Evolutionary conservation across 139 green algal genomes (phyloP).

Genomic region (Chlorella vulgaris): DNA sequence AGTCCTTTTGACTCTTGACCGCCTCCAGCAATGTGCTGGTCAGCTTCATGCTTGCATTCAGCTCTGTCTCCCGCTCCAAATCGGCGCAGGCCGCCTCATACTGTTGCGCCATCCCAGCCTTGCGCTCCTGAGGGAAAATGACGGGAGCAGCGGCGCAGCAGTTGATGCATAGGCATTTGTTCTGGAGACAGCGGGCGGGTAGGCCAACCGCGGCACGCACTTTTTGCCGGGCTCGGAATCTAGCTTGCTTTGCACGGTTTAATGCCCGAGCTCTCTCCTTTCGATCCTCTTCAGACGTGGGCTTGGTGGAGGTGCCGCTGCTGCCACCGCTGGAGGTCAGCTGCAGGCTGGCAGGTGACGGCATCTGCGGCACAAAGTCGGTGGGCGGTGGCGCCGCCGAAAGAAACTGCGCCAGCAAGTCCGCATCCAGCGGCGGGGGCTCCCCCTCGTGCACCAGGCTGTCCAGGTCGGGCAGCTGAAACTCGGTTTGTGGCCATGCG

Average conservation of each 20-base stretch:
- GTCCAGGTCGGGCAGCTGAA: background rate
- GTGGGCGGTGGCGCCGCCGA: background rate
- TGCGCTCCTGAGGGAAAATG: background rate
- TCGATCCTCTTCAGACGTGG: background rate
- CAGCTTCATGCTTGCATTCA: background rate
- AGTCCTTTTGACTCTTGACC: background rate
- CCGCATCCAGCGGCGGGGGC: background rate
- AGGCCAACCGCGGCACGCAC: background rate
- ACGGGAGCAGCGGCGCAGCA: background rate
- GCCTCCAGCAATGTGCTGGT: background rate
- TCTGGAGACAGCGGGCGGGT: background rate
- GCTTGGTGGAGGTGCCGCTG: background rate
- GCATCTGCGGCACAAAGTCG: background rate
- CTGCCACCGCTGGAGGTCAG: background rate
- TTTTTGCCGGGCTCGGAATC: constrained; percentile 16
- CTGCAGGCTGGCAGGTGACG: background rate
- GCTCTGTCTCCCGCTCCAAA: constrained; percentile 10
- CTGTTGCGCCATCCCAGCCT: background rate
- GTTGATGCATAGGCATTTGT: background rate
- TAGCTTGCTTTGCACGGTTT: constrained; percentile 17
- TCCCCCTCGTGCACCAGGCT: background rate
- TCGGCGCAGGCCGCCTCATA: background rate
- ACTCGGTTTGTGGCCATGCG: too few relatives aligned
- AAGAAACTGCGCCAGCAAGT: background rate
- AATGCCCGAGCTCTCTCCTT: background rate